Percentiles rank a stretch among this genome's conserved stretches.
phyloP scores from a whole-genome alignment of 2,329 filamentous ascomycete species.

The Pseudocercospora eumusae region DNA sequence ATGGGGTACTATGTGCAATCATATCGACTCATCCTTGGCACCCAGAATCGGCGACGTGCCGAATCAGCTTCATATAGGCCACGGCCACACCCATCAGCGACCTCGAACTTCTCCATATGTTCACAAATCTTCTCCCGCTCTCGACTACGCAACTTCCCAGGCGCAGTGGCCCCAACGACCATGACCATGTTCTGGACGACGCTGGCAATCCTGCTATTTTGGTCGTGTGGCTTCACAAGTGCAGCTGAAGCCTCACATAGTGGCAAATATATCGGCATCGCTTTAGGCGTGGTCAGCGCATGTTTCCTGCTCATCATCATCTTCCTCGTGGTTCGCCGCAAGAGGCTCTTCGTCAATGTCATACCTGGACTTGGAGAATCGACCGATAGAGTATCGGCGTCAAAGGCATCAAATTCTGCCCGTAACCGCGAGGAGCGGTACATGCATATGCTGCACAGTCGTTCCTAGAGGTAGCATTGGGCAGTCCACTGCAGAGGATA shows the following conservation, averaged over 20 bases:
- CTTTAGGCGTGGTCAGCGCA: conserved; percentile 12
- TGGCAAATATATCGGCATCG: conserved; percentile 11
- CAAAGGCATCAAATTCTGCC: neutral
- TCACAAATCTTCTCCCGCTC: neutral
- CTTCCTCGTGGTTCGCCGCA: conserved; percentile 13
- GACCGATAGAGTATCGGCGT: neutral
- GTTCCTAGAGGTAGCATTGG: neutral
- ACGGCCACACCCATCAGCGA: neutral
- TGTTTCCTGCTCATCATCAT: conserved; percentile 9
- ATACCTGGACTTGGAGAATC: conserved; percentile 12
- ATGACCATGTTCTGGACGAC: neutral
- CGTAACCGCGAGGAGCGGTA: neutral
- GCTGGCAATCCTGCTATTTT: neutral
- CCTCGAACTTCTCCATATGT: neutral
- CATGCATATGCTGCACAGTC: conserved; percentile 4
- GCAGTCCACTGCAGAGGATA: neutral
- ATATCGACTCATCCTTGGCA: neutral
- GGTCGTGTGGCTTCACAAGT: neutral
- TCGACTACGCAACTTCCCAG: neutral
- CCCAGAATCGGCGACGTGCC: neutral
- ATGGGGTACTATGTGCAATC: neutral
- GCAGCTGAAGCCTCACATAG: conserved; percentile 3
- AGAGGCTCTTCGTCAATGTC: conserved; percentile 13
- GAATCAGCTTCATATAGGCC: neutral
- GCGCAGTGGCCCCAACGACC: neutral